Conservation (phyloP, 768 basidiomycete species). For the Astraeus odoratus region DNA sequence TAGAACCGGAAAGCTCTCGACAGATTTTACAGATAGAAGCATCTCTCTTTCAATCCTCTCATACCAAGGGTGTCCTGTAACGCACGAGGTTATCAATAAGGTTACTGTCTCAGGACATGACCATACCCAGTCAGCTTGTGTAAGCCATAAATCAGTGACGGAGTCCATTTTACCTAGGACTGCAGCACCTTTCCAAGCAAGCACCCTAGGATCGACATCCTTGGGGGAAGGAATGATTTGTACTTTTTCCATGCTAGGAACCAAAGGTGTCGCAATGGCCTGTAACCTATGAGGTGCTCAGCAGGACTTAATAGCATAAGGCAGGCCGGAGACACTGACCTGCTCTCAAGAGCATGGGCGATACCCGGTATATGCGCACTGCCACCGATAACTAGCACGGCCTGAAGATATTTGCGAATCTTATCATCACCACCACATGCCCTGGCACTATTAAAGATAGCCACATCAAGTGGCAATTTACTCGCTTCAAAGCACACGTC, state of each 20-base stretch:
- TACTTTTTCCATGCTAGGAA: slow-evolving; percentile 80
- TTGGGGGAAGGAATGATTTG: slow-evolving; percentile 92
- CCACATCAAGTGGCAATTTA: slow-evolving; percentile 87
- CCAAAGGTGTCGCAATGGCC: slow-evolving; percentile 77
- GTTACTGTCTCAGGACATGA: not conserved
- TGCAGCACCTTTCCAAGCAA: slow-evolving; percentile 93
- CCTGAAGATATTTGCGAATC: slow-evolving; percentile 82
- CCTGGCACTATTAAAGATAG: slow-evolving; percentile 87
- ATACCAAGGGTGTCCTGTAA: slow-evolving; percentile 68
- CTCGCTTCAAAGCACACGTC: slow-evolving; percentile 82
- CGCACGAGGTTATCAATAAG: not conserved
- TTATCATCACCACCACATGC: slow-evolving; percentile 85
- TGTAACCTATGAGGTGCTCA: slow-evolving; percentile 44
- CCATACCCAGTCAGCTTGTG: slow-evolving; percentile 79
- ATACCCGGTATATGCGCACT: slow-evolving; percentile 75
- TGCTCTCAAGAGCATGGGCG: slow-evolving; percentile 81
- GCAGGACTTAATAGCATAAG: slow-evolving; percentile 2
- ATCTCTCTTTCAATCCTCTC: slow-evolving; percentile 74
- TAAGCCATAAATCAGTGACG: slow-evolving; percentile 84
- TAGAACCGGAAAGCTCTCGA: too few relatives aligned
- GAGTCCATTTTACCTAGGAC: slow-evolving; percentile 91
- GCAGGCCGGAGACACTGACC: slow-evolving; percentile 35
- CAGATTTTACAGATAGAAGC: slow-evolving; percentile 58
- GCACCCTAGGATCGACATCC: slow-evolving; percentile 82
- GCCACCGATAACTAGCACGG: slow-evolving; percentile 84